Evolutionary conservation across 805 yeast species (phyloP), one percentile per base, ranked within the genome.

Genomic region (Hanseniaspora clermontiae): DNA sequence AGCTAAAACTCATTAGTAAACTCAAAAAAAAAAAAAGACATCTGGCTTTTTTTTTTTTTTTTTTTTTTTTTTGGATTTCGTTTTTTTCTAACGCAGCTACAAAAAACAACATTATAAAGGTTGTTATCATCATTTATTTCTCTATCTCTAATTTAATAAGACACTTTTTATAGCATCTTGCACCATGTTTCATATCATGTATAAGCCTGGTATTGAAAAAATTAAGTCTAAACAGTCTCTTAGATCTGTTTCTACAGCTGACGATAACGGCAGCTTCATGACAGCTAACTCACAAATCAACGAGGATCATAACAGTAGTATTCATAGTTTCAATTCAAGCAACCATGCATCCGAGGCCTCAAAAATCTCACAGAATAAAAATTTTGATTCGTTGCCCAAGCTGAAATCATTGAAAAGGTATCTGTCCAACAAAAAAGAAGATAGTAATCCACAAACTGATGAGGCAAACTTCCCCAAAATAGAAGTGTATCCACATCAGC

Each of bases 271-370:
- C 19, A 53, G 57, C 32, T 53, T 17, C 38, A 37, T 46, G 15
- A 53, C 57, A 9, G 51, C 57, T 4, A 46, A 46, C n/a, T 53
- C 57, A 2, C 40, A 53, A 14, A 19, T 53, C 6, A 29, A 27
- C 9, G 47, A 46, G 3, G 42, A 46, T 5, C 31, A 38, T 27
- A 46, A 46, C 17, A 12, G 7, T 6, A 36, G 38, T 14, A 2
- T 14, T 5, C 2, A 36, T 9, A 36, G n/a, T 15, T 36, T 36
- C 7, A 36, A 12, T 6, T 34, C 37, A 34, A 34, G 37, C 14
- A 34, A 34, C 3, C 37, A 34, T 4, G 14, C 37, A 2, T 12
- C 37, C 11, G 37, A 34, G 2, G 14, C 37, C 7, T 9, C 37
- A 10, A 34, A 34, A 34, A 12, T 34, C 9, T 11, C 11, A 34